A percentile compares a stretch with the other conserved stretches of the same genome.
These are phyloP conservation scores for Neurospora tetrasperma DNA, from an alignment of 495 filamentous ascomycete genomes.

Conservation along the genomic window DNA sequence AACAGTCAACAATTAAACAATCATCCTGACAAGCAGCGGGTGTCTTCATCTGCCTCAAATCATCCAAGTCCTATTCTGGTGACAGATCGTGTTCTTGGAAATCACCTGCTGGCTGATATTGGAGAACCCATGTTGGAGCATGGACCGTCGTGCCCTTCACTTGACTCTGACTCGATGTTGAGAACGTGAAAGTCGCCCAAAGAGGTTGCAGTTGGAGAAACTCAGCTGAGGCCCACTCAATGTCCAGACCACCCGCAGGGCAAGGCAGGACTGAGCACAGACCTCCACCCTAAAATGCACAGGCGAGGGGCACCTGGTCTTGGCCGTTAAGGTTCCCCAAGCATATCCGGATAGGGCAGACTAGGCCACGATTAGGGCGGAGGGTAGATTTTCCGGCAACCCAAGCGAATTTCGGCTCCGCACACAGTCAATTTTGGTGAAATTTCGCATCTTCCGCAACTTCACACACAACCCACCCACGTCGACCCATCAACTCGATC, in stretches of 20 bases:
- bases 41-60: neutral
- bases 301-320: neutral
- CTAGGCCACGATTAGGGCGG: neutral
- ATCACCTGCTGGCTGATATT: neutral
- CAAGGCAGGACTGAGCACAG: neutral
- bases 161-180: neutral
- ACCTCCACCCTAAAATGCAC: neutral
- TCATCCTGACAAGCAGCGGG: neutral
- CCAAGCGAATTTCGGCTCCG: neutral
- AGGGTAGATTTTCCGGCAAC: neutral
- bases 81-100: neutral
- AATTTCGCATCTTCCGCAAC: slow-evolving; percentile 18
- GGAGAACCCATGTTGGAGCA: neutral
- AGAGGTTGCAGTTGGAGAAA: neutral
- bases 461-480: slow-evolving; percentile 10
- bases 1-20: neutral
- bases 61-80: neutral
- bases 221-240: neutral
- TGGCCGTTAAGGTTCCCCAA: neutral
- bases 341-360: neutral
- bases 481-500: slow-evolving; percentile 15
- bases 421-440: slow-evolving; percentile 13
- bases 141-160: neutral
- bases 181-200: neutral
- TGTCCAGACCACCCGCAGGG: neutral